phyloP scores from a whole-genome alignment of 1,139 yeast species.

The Protomyces lactucae-debilis region DNA sequence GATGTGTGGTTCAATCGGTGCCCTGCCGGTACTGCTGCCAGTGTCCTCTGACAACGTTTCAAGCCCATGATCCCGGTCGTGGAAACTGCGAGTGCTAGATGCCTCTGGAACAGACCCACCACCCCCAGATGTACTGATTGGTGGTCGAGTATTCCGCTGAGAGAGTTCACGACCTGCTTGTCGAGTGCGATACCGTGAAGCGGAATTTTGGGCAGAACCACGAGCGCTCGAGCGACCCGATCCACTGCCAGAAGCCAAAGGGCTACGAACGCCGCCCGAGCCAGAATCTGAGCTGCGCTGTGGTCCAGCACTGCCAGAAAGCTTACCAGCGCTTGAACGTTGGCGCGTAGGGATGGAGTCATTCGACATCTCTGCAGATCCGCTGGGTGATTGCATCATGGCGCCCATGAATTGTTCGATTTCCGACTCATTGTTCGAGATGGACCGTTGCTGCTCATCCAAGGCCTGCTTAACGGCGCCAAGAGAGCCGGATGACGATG shows the following conservation, averaged over 20 bases:
- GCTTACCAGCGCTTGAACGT: neutral
- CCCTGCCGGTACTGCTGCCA: neutral
- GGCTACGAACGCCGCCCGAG: neutral
- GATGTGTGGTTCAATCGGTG: neutral
- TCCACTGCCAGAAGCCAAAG: neutral
- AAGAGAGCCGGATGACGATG: neutral
- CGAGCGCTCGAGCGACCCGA: neutral
- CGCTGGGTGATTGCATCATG: constrained; percentile 1
- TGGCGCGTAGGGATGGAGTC: neutral
- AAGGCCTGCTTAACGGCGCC: neutral
- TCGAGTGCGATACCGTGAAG: neutral
- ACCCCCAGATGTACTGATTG: neutral
- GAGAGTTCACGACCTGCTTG: neutral
- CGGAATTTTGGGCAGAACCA: neutral
- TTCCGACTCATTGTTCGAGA: neutral
- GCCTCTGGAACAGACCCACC: neutral
- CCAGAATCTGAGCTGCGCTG: neutral
- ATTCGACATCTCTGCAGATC: neutral
- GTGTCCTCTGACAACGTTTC: neutral
- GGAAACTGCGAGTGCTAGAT: neutral
- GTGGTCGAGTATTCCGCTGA: neutral
- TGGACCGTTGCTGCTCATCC: neutral
- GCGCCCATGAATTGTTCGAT: constrained; percentile 18
- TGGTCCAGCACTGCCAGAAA: neutral
- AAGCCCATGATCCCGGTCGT: neutral